These are phyloP conservation scores for Cryptococcus wingfieldii DNA, from an alignment of 1,284 basidiomycete species.

Conservation along the genomic window DNA sequence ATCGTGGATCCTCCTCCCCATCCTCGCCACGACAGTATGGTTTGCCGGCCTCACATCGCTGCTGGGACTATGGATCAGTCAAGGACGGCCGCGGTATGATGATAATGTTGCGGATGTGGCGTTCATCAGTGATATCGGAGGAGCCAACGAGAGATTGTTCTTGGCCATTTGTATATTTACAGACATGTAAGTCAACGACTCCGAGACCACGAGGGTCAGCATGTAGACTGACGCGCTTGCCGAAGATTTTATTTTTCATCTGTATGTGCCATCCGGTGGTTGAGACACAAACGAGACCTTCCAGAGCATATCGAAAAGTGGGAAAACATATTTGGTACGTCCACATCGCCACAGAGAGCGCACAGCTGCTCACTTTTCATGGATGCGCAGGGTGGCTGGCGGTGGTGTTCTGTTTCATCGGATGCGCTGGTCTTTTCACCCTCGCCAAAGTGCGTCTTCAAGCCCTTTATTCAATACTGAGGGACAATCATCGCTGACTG, in stretches of 20 bases:
- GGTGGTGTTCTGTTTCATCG: constrained; percentile 50
- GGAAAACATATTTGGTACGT: constrained; percentile 42
- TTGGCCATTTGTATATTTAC: constrained; percentile 37
- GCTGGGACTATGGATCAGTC: constrained; percentile 45
- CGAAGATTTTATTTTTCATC: constrained; percentile 44
- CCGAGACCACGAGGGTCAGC: neutral
- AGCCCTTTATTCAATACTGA: neutral
- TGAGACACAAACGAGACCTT: constrained; percentile 51
- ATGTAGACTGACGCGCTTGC: neutral
- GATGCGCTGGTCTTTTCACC: constrained; percentile 49
- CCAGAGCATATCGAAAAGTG: constrained; percentile 47
- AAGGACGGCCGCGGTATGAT: constrained; percentile 44
- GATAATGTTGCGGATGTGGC: constrained; percentile 43
- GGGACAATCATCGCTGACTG: neutral
- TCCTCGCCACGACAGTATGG: constrained; percentile 37
- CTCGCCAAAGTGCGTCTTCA: constrained; percentile 42
- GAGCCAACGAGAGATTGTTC: constrained; percentile 44
- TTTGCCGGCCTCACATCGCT: constrained; percentile 39
- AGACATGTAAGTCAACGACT: constrained; percentile 8
- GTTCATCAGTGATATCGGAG: constrained; percentile 52
- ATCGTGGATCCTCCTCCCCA: constrained; percentile 29
- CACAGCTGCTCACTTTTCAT: neutral
- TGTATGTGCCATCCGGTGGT: constrained; percentile 50
- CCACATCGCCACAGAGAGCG: neutral
- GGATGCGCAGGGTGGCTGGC: constrained; percentile 43